phyloP scores from a whole-genome alignment of 352 stramenopile species.

The Globisporangium cystogenes region DNA sequence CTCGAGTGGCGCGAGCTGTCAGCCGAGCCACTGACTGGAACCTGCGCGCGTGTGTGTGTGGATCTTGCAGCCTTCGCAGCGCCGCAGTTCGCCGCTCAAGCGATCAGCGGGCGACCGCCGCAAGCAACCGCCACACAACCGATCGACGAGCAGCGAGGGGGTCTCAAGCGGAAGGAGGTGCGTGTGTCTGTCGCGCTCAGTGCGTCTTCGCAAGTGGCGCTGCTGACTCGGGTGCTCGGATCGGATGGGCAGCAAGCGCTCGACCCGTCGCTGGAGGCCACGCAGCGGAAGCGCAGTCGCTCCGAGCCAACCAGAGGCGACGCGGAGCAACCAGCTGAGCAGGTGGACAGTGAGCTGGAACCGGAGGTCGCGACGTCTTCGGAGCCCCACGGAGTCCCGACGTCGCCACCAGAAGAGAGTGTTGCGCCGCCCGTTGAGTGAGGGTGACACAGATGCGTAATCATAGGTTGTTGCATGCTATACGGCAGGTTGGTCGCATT shows the following conservation, averaged over 20 bases:
- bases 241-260: background rate
- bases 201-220: no score
- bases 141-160: background rate
- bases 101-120: no score
- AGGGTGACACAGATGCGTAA: no score
- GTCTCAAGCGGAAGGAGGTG: background rate
- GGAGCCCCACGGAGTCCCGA: no score
- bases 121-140: background rate
- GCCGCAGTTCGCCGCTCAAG: no score
- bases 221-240: background rate
- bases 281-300: background rate
- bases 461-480: background rate
- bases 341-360: background rate
- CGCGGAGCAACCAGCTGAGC: background rate
- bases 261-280: background rate
- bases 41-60: no score
- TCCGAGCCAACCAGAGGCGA: background rate
- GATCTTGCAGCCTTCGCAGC: no score
- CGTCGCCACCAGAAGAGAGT: no score
- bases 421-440: no score
- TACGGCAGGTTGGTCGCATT: background rate
- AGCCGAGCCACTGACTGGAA: no score
- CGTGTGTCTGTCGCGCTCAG: background rate
- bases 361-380: background rate
- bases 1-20: no score